Conservation (phyloP, 768 basidiomycete genomes). For the Hygrophorus pudorinus region DNA sequence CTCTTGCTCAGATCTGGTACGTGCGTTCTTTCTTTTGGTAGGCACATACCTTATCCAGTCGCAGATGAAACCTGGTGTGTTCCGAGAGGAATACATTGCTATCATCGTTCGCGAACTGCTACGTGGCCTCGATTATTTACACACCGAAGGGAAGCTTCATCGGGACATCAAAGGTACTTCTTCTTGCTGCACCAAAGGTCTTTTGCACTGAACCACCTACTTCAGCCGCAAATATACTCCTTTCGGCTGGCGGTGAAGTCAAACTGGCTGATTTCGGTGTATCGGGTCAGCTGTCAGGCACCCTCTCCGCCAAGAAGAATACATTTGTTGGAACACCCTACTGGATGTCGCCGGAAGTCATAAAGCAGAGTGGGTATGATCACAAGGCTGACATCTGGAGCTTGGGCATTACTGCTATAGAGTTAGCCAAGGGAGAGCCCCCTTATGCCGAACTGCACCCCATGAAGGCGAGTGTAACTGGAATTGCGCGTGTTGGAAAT, state of each 20-base stretch:
- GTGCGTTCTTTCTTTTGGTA: slow-evolving; percentile 12
- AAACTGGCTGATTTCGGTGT: slow-evolving; percentile 99
- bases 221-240: slow-evolving; percentile 85
- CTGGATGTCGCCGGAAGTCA: slow-evolving; percentile 99
- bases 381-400: slow-evolving; percentile 99
- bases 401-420: slow-evolving; percentile 94
- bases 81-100: slow-evolving; percentile 97
- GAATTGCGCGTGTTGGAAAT: background rate
- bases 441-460: slow-evolving; percentile 98
- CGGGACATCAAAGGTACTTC: slow-evolving; percentile 93
- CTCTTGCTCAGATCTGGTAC: slow-evolving; percentile 91
- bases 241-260: slow-evolving; percentile 88
- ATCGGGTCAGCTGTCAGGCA: slow-evolving; percentile 92
- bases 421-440: slow-evolving; percentile 94
- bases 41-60: slow-evolving; percentile 9
- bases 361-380: slow-evolving; percentile 99
- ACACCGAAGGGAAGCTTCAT: slow-evolving; percentile 93
- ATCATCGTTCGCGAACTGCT: slow-evolving; percentile 92
- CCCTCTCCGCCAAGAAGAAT: slow-evolving; percentile 91
- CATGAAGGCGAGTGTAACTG: slow-evolving; percentile 69
- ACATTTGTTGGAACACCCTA: slow-evolving; percentile 98
- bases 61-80: slow-evolving; percentile 97
- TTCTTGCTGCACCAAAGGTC: background rate
- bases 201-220: slow-evolving; percentile 4
- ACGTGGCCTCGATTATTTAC: slow-evolving; percentile 89